Conservation (phyloP, 2,329 filamentous ascomycete species). For the Trichoderma sp. region DNA sequence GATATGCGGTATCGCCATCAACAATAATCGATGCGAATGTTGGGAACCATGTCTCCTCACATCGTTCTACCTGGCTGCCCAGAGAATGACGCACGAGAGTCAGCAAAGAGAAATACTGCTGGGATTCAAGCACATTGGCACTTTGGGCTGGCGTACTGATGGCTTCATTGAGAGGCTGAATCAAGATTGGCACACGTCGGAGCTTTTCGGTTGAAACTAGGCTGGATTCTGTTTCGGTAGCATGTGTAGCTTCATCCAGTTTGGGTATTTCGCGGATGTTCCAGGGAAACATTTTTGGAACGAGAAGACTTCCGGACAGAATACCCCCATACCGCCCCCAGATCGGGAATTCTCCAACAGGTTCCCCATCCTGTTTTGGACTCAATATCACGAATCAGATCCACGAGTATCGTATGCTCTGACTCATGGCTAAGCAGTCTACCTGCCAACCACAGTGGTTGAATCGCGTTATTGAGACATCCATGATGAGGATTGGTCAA, state of each 20-base stretch:
- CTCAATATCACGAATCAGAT: conserved; percentile 51
- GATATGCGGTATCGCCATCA: background rate
- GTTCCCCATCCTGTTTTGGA: conserved; percentile 53
- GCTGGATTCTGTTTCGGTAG: background rate
- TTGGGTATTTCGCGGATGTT: background rate
- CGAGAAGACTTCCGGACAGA: background rate
- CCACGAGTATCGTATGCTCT: conserved; percentile 41
- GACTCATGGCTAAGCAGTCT: conserved; percentile 50
- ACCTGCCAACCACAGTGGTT: conserved; percentile 57
- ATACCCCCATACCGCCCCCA: conserved; percentile 44
- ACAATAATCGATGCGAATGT: conserved; percentile 3
- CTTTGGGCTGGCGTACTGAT: background rate
- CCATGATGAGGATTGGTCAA: conserved; percentile 55
- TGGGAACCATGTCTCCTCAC: conserved; percentile 11
- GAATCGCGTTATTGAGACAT: conserved; percentile 56
- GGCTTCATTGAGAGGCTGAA: background rate
- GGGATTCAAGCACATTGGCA: background rate
- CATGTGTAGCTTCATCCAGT: background rate
- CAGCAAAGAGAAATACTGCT: conserved; percentile 2
- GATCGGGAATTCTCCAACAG: conserved; percentile 51
- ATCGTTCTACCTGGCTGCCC: background rate
- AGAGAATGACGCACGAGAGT: background rate
- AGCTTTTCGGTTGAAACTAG: background rate
- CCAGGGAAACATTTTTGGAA: background rate
- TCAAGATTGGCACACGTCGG: background rate